These are phyloP conservation scores for Cystobasidiaceae sp. DNA, from an alignment of 1,284 basidiomycete species.

Conservation along the genomic window DNA sequence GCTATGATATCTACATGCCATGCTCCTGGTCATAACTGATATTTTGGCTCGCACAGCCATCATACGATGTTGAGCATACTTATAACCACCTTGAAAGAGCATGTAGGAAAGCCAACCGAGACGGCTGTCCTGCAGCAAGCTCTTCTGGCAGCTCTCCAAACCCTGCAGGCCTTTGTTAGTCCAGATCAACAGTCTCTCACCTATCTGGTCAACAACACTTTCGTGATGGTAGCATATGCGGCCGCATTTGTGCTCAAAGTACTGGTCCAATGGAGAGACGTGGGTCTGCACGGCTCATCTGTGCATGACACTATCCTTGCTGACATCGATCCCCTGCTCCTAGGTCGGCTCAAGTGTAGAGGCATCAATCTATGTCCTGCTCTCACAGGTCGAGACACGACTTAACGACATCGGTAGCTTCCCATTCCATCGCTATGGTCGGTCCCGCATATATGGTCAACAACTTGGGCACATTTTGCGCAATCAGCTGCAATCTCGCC, in stretches of 20 bases:
- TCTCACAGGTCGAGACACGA: slow-evolving; percentile 1
- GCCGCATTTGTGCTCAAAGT: slow-evolving; percentile 19
- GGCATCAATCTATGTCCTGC: slow-evolving; percentile 4
- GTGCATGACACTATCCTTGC: background rate
- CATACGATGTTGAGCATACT: slow-evolving; percentile 11
- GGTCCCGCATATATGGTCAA: slow-evolving; percentile 20
- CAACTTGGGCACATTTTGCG: slow-evolving; percentile 6
- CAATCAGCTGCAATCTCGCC: slow-evolving; percentile 1
- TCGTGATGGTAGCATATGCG: slow-evolving; percentile 21
- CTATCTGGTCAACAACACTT: slow-evolving; percentile 21
- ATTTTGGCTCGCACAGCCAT: background rate
- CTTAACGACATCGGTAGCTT: slow-evolving; percentile 2
- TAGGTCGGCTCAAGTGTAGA: slow-evolving; percentile 13
- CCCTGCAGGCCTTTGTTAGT: slow-evolving; percentile 3
- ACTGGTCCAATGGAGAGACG: slow-evolving; percentile 8
- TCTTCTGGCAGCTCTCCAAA: slow-evolving; percentile 6
- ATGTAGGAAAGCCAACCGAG: slow-evolving; percentile 9
- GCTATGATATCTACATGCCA: background rate
- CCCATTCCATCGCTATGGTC: slow-evolving; percentile 2
- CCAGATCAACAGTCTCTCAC: slow-evolving; percentile 1
- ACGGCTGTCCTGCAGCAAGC: slow-evolving; percentile 17
- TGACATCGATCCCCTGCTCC: background rate
- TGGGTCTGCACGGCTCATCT: background rate
- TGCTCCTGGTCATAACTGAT: background rate
- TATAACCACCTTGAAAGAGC: slow-evolving; percentile 8